These are phyloP conservation scores for Apostasia shenzhenica DNA, from an alignment of 106 monocot genomes.

Conservation along the genomic window DNA sequence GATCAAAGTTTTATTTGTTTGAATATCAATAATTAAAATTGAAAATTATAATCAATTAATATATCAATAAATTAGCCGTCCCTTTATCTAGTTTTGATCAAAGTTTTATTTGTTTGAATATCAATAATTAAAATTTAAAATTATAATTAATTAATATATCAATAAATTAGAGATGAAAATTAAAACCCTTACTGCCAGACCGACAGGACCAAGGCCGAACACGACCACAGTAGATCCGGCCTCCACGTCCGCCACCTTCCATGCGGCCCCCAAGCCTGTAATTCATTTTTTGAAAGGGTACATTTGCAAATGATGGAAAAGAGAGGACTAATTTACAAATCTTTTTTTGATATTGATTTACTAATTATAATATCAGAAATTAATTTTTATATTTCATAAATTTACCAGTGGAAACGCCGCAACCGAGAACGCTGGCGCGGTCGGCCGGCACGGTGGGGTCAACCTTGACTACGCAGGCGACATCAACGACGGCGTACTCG, in stretches of 20 bases:
- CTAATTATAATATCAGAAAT: no score
- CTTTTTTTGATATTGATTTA: no score
- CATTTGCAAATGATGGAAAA: neutral
- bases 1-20: no score
- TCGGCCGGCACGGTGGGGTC: conserved; percentile 45
- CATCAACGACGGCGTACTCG: conserved; percentile 94
- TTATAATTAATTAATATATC: no score
- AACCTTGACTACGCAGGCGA: conserved; percentile 40
- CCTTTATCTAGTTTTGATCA: no score
- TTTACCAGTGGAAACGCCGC: conserved; percentile 79
- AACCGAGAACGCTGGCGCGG: conserved; percentile 82
- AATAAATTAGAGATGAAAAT: neutral
- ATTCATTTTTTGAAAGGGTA: neutral
- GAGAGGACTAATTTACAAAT: no score
- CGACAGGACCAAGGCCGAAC: conserved; percentile 83
- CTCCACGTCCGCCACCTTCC: conserved; percentile 73
- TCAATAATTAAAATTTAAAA: neutral
- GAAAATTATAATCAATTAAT: no score
- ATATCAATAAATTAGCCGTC: neutral
- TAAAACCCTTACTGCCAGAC: conserved; percentile 55
- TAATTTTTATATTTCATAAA: no score
- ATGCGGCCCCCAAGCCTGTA: conserved; percentile 73
- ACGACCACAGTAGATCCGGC: conserved; percentile 63
- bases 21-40: neutral
- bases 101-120: no score